Percentiles rank a stretch among this genome's conserved stretches.
Evolutionary conservation across 1,284 basidiomycete genomes (phyloP).

Genomic region (Papiliotrema flavescens): DNA sequence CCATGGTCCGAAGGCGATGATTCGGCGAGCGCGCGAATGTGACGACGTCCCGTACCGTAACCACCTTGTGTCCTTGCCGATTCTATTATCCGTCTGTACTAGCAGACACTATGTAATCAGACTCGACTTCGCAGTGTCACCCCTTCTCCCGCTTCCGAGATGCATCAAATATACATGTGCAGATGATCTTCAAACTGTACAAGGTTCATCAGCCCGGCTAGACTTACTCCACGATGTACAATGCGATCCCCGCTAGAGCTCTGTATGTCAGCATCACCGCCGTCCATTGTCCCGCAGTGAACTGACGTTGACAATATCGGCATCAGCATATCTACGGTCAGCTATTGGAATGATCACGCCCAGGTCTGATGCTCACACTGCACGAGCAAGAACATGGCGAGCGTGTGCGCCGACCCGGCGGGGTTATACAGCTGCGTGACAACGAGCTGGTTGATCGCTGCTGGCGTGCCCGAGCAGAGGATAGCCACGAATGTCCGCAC

Average conservation of each 20-base stretch:
- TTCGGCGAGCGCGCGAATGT: too few species aligned
- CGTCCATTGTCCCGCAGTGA: background rate
- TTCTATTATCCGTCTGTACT: too few species aligned
- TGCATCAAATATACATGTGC: too few species aligned
- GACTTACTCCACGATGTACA: conserved; percentile 24
- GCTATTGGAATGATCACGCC: background rate
- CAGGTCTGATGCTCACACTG: conserved; percentile 35
- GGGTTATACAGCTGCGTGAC: conserved; percentile 49
- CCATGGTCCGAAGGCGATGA: too few species aligned
- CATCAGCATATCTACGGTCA: conserved; percentile 31
- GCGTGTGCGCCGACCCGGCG: conserved; percentile 42
- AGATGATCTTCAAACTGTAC: background rate
- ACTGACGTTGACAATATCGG: conserved; percentile 43
- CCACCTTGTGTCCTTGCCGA: too few species aligned
- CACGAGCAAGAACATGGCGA: conserved; percentile 42
- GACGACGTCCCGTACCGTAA: too few species aligned
- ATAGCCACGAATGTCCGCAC: conserved; percentile 47
- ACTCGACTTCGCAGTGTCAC: too few species aligned
- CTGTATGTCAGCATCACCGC: conserved; percentile 9
- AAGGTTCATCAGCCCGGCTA: background rate
- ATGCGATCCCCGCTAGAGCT: conserved; percentile 30
- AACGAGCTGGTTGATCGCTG: conserved; percentile 45
- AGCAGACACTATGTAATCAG: too few species aligned
- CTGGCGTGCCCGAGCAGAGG: conserved; percentile 45
- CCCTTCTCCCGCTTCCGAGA: too few species aligned